Conservation (phyloP, 1,284 basidiomycete genomes). For the Ustilago shanxiensis region DNA sequence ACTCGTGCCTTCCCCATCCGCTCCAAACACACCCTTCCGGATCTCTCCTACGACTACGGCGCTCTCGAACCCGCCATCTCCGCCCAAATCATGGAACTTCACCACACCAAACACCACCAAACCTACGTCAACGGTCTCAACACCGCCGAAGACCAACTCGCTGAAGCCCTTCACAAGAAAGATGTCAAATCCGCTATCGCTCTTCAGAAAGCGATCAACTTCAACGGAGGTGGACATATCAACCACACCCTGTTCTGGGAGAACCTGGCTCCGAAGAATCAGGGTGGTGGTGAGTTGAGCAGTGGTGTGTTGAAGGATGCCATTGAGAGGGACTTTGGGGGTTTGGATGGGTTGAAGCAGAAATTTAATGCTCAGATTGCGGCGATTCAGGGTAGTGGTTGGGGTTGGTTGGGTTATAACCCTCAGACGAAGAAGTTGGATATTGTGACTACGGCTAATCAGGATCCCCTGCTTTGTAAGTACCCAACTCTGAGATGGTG, state of each 20-base stretch:
- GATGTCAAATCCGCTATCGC: conserved; percentile 61
- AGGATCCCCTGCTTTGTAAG: conserved; percentile 67
- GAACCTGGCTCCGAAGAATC: conserved; percentile 64
- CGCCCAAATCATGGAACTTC: conserved; percentile 68
- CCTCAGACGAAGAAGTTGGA: conserved; percentile 59
- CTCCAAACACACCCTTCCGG: conserved; percentile 69
- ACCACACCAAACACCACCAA: conserved; percentile 69
- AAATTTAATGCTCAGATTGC: conserved; percentile 63
- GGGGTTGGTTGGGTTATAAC: conserved; percentile 69
- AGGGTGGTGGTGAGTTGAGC: conserved; percentile 65
- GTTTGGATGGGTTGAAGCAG: conserved; percentile 61
- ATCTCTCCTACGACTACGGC: conserved; percentile 67
- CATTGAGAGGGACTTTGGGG: conserved; percentile 68
- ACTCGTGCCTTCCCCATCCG: conserved; percentile 42
- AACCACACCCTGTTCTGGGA: conserved; percentile 70
- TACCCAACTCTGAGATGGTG: not conserved
- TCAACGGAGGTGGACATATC: conserved; percentile 70
- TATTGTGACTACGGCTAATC: conserved; percentile 67
- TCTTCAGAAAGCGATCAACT: conserved; percentile 65
- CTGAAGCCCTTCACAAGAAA: conserved; percentile 58
- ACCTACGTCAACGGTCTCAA: conserved; percentile 69
- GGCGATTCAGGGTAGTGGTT: conserved; percentile 68
- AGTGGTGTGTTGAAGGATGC: conserved; percentile 62
- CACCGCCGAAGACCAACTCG: conserved; percentile 63
- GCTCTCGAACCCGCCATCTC: conserved; percentile 68